Conservation (phyloP, 1,139 yeast species). For the Pichia sp. region DNA sequence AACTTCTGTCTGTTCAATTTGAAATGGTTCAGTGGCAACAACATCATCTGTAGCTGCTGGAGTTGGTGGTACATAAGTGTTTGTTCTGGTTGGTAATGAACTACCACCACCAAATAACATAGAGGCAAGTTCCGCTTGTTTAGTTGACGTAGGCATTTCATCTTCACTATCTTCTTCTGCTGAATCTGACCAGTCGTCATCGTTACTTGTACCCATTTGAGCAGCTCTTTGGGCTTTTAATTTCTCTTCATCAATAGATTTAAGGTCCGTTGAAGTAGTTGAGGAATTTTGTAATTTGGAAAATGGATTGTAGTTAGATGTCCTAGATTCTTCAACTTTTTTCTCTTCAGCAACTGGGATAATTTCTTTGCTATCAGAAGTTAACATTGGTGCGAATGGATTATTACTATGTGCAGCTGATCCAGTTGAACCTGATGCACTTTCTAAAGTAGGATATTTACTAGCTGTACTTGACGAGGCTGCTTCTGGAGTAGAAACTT, state of each 20-base stretch:
- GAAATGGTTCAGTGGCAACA: slow-evolving; percentile 24
- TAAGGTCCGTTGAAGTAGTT: slow-evolving; percentile 2
- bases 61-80: slow-evolving; percentile 17
- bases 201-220: slow-evolving; percentile 54
- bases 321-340: slow-evolving; percentile 10
- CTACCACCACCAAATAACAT: slow-evolving; percentile 45
- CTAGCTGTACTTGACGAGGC: not conserved
- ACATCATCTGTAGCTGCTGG: not conserved
- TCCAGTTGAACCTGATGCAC: no score
- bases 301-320: slow-evolving; percentile 37
- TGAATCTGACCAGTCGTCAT: slow-evolving; percentile 35
- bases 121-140: slow-evolving; percentile 53
- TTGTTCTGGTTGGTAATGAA: slow-evolving; percentile 16
- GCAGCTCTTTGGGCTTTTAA: slow-evolving; percentile 60
- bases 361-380: slow-evolving; percentile 1
- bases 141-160: slow-evolving; percentile 37
- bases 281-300: slow-evolving; percentile 38
- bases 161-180: slow-evolving; percentile 52
- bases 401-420: slow-evolving; percentile 21
- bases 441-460: no score
- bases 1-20: not conserved
- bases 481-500: slow-evolving; percentile 11
- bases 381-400: slow-evolving; percentile 28
- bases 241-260: slow-evolving; percentile 42
- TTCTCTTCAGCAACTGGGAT: no score